Conservation (phyloP, 129 eudicot species). For the Flaveria trinervia region DNA sequence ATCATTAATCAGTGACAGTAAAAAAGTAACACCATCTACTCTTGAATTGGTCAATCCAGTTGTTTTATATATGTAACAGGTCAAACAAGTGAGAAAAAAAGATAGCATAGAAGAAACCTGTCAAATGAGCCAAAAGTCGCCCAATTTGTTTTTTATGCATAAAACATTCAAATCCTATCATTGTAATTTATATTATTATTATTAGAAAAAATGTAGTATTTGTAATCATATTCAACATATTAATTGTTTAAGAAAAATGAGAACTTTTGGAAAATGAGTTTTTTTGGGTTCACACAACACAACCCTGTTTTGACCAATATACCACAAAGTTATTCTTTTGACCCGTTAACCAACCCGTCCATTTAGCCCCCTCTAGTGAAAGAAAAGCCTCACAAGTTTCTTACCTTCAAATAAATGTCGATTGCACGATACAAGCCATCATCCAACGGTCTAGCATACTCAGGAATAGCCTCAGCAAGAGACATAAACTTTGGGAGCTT, state of each 20-base stretch:
- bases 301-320: neutral
- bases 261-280: neutral
- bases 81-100: neutral
- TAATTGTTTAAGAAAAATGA: neutral
- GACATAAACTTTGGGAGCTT: slow-evolving; percentile 93
- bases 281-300: neutral
- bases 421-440: slow-evolving; percentile 98
- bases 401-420: slow-evolving; percentile 92
- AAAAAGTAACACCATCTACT: neutral
- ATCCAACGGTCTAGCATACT: slow-evolving; percentile 93
- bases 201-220: neutral
- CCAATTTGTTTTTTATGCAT: neutral
- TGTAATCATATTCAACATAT: neutral
- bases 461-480: slow-evolving; percentile 90
- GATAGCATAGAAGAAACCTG: neutral
- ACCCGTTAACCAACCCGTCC: neutral
- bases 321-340: neutral
- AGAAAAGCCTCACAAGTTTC: neutral
- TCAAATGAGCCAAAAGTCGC: neutral
- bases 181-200: neutral
- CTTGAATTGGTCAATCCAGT: neutral
- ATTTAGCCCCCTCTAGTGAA: neutral
- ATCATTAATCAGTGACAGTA: neutral
- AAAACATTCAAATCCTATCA: slow-evolving; percentile 1
- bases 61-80: neutral